These are phyloP conservation scores for Epichloe uncinata DNA, from an alignment of 2,329 filamentous ascomycete species.

Conservation along the genomic window DNA sequence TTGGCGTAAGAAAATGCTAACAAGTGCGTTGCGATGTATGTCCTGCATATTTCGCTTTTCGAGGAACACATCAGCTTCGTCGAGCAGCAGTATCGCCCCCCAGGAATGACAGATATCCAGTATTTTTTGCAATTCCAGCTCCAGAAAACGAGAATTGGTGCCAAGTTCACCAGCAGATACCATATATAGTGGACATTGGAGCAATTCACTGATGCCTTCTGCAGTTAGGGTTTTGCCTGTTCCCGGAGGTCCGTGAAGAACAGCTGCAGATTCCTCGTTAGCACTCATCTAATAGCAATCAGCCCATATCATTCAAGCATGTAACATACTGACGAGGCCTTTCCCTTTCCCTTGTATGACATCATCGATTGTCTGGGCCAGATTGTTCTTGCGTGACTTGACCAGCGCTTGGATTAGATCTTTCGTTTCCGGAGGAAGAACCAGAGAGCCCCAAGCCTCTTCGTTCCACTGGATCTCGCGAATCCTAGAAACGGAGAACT, in stretches of 20 bases:
- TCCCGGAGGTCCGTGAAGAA: conserved; percentile 74
- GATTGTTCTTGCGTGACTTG: conserved; percentile 71
- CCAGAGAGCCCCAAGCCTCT: conserved; percentile 67
- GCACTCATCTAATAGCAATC: not conserved
- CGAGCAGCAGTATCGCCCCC: conserved; percentile 69
- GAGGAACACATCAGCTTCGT: conserved; percentile 76
- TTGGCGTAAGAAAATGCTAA: conserved; percentile 74
- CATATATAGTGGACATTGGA: conserved; percentile 72
- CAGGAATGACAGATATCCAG: conserved; percentile 76
- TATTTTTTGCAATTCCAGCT: conserved; percentile 64
- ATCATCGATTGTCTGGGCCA: conserved; percentile 70
- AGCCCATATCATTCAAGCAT: not conserved
- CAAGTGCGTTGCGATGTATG: conserved; percentile 72
- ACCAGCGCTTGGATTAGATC: conserved; percentile 64
- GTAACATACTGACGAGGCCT: conserved; percentile 52
- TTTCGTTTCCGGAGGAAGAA: conserved; percentile 50
- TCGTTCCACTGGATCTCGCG: conserved; percentile 77
- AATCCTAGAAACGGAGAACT: conserved; percentile 69
- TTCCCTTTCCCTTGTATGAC: conserved; percentile 76
- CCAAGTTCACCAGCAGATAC: conserved; percentile 72
- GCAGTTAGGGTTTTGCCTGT: conserved; percentile 84
- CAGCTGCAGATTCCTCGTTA: conserved; percentile 24
- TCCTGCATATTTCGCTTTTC: conserved; percentile 74
- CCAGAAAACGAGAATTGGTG: conserved; percentile 60
- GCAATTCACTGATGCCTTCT: conserved; percentile 71